Evolutionary conservation across 2,329 filamentous ascomycete genomes (phyloP).

Genomic region (Diaporthe sp.): DNA sequence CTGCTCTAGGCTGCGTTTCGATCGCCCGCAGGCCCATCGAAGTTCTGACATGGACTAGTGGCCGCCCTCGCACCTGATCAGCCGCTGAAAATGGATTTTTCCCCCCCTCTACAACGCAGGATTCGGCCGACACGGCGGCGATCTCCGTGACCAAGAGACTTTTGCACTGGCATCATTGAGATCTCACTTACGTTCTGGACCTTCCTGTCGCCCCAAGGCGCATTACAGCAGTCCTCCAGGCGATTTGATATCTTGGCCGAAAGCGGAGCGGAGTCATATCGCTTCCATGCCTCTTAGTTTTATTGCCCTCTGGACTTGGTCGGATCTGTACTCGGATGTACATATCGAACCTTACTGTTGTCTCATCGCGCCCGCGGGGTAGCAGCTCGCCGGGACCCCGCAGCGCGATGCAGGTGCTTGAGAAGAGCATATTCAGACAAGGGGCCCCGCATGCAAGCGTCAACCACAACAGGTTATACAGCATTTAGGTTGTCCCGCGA

Average conservation of each 20-base stretch:
- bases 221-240: background rate
- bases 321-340: background rate
- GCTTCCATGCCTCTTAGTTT: too few species aligned
- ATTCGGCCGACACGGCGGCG: constrained; percentile 23
- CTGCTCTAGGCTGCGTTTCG: background rate
- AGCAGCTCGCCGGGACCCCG: background rate
- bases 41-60: background rate
- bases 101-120: background rate
- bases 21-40: background rate
- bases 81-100: background rate
- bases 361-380: background rate
- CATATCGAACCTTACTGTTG: background rate
- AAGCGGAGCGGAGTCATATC: background rate
- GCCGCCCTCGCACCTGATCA: background rate
- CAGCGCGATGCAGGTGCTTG: background rate
- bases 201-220: background rate
- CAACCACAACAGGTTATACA: background rate
- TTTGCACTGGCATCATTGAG: background rate
- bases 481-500: background rate
- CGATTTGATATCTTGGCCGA: background rate
- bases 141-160: constrained; percentile 17
- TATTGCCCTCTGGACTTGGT: background rate
- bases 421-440: background rate
- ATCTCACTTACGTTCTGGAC: background rate
- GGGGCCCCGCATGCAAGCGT: background rate